phyloP scores from a whole-genome alignment of 176 grass and related monocot genomes.

The Lolium rigidum region DNA sequence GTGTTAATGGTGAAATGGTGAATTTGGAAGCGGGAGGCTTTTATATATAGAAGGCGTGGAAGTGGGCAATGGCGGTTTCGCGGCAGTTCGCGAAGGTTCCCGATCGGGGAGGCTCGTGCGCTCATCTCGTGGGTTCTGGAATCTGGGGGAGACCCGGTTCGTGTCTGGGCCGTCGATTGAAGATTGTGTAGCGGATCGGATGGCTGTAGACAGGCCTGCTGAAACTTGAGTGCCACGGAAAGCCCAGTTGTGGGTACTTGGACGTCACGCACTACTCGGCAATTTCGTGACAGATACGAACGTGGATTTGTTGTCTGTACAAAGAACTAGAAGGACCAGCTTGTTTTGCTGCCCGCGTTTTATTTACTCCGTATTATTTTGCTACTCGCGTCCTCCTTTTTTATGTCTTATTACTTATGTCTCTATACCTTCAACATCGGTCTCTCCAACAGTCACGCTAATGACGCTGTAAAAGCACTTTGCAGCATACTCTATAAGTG shows the following conservation, averaged over 20 bases:
- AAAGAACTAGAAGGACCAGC: too few relatives aligned
- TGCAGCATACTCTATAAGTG: too few relatives aligned
- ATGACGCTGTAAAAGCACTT: too few relatives aligned
- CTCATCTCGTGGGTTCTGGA: not conserved
- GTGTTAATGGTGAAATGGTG: not conserved
- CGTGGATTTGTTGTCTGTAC: too few relatives aligned
- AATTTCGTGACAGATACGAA: too few relatives aligned
- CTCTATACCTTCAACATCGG: too few relatives aligned
- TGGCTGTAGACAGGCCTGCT: not conserved
- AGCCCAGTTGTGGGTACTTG: not conserved
- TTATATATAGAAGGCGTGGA: conserved; percentile 9
- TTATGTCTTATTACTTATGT: too few relatives aligned
- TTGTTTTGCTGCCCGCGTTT: too few relatives aligned
- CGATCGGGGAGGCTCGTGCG: not conserved
- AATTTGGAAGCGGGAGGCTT: not conserved
- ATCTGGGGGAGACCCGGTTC: not conserved
- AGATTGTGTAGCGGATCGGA: not conserved
- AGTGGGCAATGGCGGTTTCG: not conserved
- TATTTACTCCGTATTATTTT: too few relatives aligned
- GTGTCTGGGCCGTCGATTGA: conserved; percentile 20
- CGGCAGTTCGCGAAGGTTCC: conserved; percentile 39
- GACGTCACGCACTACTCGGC: not conserved
- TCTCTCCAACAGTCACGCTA: too few relatives aligned
- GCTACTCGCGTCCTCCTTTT: too few relatives aligned
- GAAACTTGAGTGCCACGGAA: conserved; percentile 28